Evolutionary conservation across 176 grass and related monocot genomes (phyloP).

Genomic region (Oryza australiensis): DNA sequence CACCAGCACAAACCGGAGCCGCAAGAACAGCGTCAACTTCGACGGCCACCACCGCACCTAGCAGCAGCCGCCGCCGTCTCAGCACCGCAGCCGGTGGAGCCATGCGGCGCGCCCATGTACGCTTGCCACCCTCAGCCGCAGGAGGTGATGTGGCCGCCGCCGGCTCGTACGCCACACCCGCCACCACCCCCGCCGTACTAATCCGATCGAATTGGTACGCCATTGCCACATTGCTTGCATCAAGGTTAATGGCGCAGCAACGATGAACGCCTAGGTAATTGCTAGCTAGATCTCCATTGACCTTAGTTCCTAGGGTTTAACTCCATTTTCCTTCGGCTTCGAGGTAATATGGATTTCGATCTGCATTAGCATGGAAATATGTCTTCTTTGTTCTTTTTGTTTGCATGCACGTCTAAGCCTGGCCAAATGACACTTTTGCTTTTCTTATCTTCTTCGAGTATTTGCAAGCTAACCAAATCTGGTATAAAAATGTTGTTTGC

Average conservation of each 20-base stretch:
- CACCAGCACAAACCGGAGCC: slow-evolving; percentile 26
- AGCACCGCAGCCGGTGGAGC: slow-evolving; percentile 30
- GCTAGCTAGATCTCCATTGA: slow-evolving; percentile 28
- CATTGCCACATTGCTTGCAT: neutral
- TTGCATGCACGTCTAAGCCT: slow-evolving; percentile 23
- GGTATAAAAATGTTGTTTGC: neutral
- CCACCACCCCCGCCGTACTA: slow-evolving; percentile 58
- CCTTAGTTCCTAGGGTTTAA: slow-evolving; percentile 45
- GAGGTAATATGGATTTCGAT: neutral
- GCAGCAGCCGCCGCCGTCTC: slow-evolving; percentile 2
- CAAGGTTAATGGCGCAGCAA: slow-evolving; percentile 18
- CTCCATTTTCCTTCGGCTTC: neutral
- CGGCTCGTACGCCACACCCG: slow-evolving; percentile 50
- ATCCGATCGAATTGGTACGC: slow-evolving; percentile 25
- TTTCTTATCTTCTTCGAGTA: neutral
- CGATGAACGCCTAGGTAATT: neutral
- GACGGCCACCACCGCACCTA: slow-evolving; percentile 30
- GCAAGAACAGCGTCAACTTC: slow-evolving; percentile 25
- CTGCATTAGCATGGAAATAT: slow-evolving; percentile 1
- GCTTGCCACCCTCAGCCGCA: slow-evolving; percentile 57
- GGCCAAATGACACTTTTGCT: neutral
- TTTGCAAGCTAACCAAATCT: slow-evolving; percentile 14
- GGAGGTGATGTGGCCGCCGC: slow-evolving; percentile 70
- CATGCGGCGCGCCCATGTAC: slow-evolving; percentile 56
- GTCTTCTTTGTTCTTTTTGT: neutral